A percentile compares a stretch with the other conserved stretches of the same genome.
Conservation (phyloP, 495 filamentous ascomycete species). For the Pyrenula massariospora region DNA sequence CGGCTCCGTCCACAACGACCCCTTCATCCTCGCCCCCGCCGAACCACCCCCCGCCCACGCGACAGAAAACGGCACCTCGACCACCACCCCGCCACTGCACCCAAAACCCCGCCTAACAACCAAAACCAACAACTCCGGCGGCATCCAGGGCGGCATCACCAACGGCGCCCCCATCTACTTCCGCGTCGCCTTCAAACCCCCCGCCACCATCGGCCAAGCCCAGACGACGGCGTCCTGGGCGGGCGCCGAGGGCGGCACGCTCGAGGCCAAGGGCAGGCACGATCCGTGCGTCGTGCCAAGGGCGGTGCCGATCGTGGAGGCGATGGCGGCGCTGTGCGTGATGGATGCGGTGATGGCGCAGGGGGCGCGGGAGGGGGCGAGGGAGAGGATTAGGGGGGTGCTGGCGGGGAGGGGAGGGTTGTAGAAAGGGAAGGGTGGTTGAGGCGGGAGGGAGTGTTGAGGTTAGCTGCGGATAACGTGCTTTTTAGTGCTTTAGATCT, state of each 20-base stretch:
- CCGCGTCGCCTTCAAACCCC: constrained; percentile 88
- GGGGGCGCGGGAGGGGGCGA: constrained; percentile 44
- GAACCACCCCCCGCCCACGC: constrained; percentile 17
- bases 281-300: constrained; percentile 93
- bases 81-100: constrained; percentile 9
- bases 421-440: background rate
- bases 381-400: background rate
- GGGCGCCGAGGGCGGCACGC: constrained; percentile 57
- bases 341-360: constrained; percentile 90
- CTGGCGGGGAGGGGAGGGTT: background rate
- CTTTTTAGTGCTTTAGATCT: too few species aligned
- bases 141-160: constrained; percentile 92
- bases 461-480: too few species aligned
- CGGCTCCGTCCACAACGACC: constrained; percentile 87
- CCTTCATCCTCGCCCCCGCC: constrained; percentile 52
- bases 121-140: constrained; percentile 91
- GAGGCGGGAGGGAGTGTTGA: background rate
- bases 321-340: constrained; percentile 83
- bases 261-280: constrained; percentile 91
- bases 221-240: constrained; percentile 79
- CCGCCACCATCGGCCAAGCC: constrained; percentile 89
- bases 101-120: constrained; percentile 58
- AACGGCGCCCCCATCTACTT: constrained; percentile 96
- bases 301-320: constrained; percentile 91
- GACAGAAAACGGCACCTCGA: constrained; percentile 14